Conservation (phyloP, 768 basidiomycete genomes). For the Suillus subluteus region DNA sequence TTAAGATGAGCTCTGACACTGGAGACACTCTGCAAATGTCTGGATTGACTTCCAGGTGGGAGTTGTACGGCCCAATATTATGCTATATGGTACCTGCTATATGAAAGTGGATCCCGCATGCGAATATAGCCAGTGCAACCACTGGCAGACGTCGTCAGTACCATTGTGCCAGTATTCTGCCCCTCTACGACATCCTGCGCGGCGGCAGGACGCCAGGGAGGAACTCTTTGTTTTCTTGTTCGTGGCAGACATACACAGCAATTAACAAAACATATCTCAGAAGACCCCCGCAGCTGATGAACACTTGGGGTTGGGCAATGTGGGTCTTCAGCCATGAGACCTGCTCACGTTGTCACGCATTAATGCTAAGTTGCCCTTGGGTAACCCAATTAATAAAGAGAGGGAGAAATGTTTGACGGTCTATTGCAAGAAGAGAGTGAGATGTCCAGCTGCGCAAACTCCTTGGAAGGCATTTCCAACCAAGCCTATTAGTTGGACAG, state of each 20-base stretch:
- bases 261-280: neutral
- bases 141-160: conserved; percentile 4
- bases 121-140: conserved; percentile 21
- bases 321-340: neutral
- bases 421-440: neutral
- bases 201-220: conserved; percentile 18
- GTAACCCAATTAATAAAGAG: neutral
- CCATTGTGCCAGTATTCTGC: conserved; percentile 8
- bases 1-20: conserved; percentile 30
- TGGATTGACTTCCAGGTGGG: conserved; percentile 6
- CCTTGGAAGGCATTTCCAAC: neutral
- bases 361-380: neutral
- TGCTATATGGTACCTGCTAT: conserved; percentile 2
- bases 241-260: neutral
- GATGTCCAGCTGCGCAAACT: neutral
- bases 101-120: conserved; percentile 14
- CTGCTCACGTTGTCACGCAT: neutral
- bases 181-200: conserved; percentile 13
- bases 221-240: conserved; percentile 14
- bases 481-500: neutral
- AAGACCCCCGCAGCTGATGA: neutral
- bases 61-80: neutral
- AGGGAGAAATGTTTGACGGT: neutral
- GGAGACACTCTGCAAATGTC: conserved; percentile 35
- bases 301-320: neutral